Evolutionary conservation across 2,329 filamentous ascomycete genomes (phyloP), one percentile per base, ranked within the genome.

Genomic region (Colletotrichum musicola): DNA sequence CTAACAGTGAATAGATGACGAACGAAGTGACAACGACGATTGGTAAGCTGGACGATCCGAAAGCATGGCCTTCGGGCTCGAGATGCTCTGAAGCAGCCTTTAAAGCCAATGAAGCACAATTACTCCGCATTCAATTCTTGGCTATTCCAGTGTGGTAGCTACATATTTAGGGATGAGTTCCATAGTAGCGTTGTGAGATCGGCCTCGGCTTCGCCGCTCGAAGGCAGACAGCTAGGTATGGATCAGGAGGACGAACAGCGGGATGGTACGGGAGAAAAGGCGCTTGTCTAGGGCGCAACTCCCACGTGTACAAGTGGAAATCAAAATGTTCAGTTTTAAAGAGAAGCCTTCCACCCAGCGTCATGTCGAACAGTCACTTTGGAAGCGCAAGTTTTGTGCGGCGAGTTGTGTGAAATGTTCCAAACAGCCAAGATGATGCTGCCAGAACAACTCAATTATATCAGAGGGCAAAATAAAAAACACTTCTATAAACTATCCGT

Each of bases 21-120:
- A 94, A 79, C 85, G 64, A n/a, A 71, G 85, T 73, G 90, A 93
- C 73, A 90, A 93, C 69, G 92, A 94, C 77, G 92, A 94, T 73
- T 93, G 92, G 91, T 83, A 76, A 78, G 72, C 14, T 7, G 13
- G 13, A 18, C 16, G 20, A 13, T 6, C 22, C 38, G 9, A 18
- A 20, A 22, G 30, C 1, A 18, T 22, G 61, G n/a, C 20, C 16
- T 18, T 10, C 14, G 46, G 27, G 9, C 6, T 22, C 18, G 13
- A 30, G 22, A 27, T 20, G 18, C 7, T 18, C n/a, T 10, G 7
- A 35, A 35, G 7, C 30, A 35, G 14, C 13, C 35, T 35, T 62
- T 14, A 13, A 38, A 54, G 9, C 38, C 3, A 6, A 49, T 6
- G 20, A 25, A 47, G 38, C 61, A 64, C 14, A 49, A 20, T 54